Conservation (phyloP, 2,329 filamentous ascomycete genomes). For the Thyridium curvatum region DNA sequence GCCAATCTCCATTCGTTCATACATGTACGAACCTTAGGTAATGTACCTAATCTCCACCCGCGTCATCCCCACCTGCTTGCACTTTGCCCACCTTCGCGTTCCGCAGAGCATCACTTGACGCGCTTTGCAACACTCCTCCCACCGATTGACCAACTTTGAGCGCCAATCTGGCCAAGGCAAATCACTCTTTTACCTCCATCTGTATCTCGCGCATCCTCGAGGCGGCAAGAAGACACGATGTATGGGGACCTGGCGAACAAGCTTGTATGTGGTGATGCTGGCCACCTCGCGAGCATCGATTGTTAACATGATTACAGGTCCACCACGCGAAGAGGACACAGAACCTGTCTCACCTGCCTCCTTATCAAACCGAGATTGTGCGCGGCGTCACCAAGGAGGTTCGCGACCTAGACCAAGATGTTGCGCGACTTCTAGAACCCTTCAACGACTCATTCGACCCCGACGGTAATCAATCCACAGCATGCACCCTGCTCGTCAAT, state of each 20-base stretch:
- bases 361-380: constrained; percentile 88
- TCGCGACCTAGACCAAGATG: constrained; percentile 85
- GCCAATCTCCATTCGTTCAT: too few relatives aligned
- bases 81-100: too few relatives aligned
- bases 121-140: too few relatives aligned
- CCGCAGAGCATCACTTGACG: too few relatives aligned
- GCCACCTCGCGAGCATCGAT: constrained; percentile 2
- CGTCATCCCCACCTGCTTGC: too few relatives aligned
- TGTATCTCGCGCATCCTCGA: too few relatives aligned
- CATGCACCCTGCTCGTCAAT: constrained; percentile 85
- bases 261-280: constrained; percentile 48
- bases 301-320: constrained; percentile 49
- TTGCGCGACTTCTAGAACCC: constrained; percentile 69
- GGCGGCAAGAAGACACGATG: too few relatives aligned
- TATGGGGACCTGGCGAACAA: constrained; percentile 86
- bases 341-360: constrained; percentile 76
- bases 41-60: too few relatives aligned
- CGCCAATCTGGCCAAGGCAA: too few relatives aligned
- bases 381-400: constrained; percentile 86
- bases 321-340: constrained; percentile 94
- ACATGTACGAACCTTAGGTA: too few relatives aligned
- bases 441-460: constrained; percentile 85
- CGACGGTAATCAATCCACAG: constrained; percentile 71
- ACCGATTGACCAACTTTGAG: too few relatives aligned
- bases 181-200: too few relatives aligned